phyloP scores from a whole-genome alignment of 257 asterid species.

The Rubia yunnanensis region DNA sequence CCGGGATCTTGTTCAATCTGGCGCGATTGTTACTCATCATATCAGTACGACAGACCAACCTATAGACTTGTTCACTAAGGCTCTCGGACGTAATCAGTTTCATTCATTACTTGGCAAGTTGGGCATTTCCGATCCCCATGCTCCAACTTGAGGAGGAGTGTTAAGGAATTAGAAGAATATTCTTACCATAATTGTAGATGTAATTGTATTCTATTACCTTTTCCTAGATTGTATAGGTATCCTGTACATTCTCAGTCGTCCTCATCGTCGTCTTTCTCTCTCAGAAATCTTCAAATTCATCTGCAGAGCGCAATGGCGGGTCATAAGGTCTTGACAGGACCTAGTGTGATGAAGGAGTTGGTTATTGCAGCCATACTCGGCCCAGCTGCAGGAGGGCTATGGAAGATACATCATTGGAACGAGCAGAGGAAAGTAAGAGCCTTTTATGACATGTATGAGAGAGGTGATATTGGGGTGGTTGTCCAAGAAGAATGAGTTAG shows the following conservation, averaged over 20 bases:
- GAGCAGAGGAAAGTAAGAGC: slow-evolving; percentile 49
- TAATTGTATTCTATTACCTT: too few relatives aligned
- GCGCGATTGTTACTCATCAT: too few relatives aligned
- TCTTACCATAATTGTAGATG: too few relatives aligned
- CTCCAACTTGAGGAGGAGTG: too few relatives aligned
- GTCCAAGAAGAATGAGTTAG: slow-evolving; percentile 44
- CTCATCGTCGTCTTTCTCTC: neutral
- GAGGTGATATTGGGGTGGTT: slow-evolving; percentile 50
- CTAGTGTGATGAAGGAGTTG: slow-evolving; percentile 71
- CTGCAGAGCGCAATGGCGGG: slow-evolving; percentile 58
- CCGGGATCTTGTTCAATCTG: too few relatives aligned
- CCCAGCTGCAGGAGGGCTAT: slow-evolving; percentile 45
- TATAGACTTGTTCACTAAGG: too few relatives aligned
- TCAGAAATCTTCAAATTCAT: slow-evolving; percentile 4
- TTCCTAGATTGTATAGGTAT: too few relatives aligned
- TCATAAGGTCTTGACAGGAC: slow-evolving; percentile 58
- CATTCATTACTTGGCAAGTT: too few relatives aligned
- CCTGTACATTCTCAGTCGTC: neutral
- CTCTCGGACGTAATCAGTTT: too few relatives aligned
- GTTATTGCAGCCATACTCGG: slow-evolving; percentile 45
- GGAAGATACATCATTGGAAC: slow-evolving; percentile 90
- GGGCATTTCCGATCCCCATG: too few relatives aligned
- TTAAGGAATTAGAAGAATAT: too few relatives aligned
- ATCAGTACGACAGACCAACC: too few relatives aligned
- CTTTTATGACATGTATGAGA: slow-evolving; percentile 59